phyloP scores from a whole-genome alignment of 257 asterid genomes.

The Nicotiana noctiflora region DNA sequence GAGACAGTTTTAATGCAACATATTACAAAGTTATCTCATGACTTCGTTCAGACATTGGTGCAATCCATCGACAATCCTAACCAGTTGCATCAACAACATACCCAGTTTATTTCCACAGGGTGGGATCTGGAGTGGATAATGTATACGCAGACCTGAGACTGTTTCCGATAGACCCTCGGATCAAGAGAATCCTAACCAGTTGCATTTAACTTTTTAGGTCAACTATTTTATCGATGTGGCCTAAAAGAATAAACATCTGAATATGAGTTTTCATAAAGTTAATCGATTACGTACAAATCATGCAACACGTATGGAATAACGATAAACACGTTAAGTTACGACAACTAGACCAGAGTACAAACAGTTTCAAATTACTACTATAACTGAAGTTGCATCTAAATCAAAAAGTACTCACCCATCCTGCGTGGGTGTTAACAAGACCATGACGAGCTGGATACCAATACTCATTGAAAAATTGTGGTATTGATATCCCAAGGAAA shows the following conservation, averaged over 20 bases:
- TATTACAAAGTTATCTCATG: neutral
- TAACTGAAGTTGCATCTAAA: neutral
- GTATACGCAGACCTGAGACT: too few species aligned
- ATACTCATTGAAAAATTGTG: constrained; percentile 73
- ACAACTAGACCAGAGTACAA: too few species aligned
- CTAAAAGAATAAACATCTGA: neutral
- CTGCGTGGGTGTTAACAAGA: constrained; percentile 79
- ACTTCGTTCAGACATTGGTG: neutral
- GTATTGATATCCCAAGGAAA: constrained; percentile 93
- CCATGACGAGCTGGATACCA: constrained; percentile 62
- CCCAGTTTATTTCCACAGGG: too few species aligned
- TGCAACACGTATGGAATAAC: too few species aligned
- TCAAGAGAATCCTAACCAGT: too few species aligned
- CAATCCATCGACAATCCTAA: neutral
- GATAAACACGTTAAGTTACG: too few species aligned
- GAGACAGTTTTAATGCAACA: neutral
- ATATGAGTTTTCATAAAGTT: neutral
- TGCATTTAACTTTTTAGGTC: too few species aligned
- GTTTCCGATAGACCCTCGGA: too few species aligned
- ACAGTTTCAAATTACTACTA: too few species aligned
- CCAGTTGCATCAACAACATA: too few species aligned
- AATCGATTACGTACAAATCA: too few species aligned
- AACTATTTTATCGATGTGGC: neutral
- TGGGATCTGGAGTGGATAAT: too few species aligned
- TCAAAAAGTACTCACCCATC: constrained; percentile 66